Evolutionary conservation across 352 stramenopile species (phyloP), one percentile per base, ranked within the genome.

Genomic region (Phytophthora parvispora): DNA sequence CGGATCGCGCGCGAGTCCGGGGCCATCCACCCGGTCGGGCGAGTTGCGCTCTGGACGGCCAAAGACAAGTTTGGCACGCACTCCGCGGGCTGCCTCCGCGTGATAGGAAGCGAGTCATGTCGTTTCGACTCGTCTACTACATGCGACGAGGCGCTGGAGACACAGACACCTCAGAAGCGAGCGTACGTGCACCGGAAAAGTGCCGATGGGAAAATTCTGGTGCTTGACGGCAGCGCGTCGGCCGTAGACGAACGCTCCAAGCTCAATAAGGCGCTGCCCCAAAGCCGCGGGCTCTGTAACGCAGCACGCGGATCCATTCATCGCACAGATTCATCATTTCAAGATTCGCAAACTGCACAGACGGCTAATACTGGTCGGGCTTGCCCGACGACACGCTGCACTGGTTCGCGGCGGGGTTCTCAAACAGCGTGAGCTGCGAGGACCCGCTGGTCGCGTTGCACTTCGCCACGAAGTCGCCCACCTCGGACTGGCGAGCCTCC

Each of bases 381-480:
- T 64, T 71, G 48, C 69, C 68, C 4, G 59, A 53, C 8, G 42
- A 62, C 49, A 72, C 67, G 22, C 50, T 40, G 65, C 79, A 85
- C 48, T 83, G 68, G 49, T 83, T 87, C 61, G 63, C 55, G 38
- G 80, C 74, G 9, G 81, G 79, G 52, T 78, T 75, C 59, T 87
- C 64, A 20, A 89, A 89, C 40, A 86, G 54, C 40, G 71, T 75
- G 38, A 79, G 66, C 50, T 78, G 74, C 22, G 77, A 84, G 16
- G 65, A 74, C 5, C 74, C 74, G 12, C 71, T 69, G 13, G 67
- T 75, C 16, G 79, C 74, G 25, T 56, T 67, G 55, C 81, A 87
- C 29, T 74, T 36, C 10, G 69, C 79, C 34, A 80, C 66, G 28
- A 87, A 87, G 65, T 89, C 78, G 16, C 81, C 81, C 12, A 83